Base-by-base conservation (phyloP, 2,329 filamentous ascomycete species). In the Xylaria sp. region DNA sequence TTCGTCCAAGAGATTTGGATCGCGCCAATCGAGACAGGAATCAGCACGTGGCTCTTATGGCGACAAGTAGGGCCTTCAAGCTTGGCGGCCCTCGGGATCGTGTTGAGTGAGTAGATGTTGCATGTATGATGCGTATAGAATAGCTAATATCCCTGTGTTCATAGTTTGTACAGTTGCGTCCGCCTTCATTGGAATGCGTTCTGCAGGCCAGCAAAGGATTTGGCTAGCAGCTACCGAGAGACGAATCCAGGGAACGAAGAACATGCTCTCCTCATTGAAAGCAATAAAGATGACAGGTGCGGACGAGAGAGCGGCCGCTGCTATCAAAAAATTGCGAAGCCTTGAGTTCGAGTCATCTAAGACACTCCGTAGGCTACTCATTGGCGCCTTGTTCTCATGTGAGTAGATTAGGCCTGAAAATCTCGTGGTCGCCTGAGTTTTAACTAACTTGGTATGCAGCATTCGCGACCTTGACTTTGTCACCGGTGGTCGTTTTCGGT, bases 211-310 rank as follows among this genome's bases (percentile, higher is more conserved):
- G 58, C 69, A 72, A 41, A 59, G 69, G 15, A n/a, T 60, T 20
- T 72, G 69, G 69, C 48, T 68, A 10, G 65, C 66, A 25, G 69
- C 70, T 12, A 71, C 60, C 8, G 69, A 72, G 23, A 66, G 30
- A 41, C 55, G 67, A 53, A 62, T 71, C 9, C 63, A 62, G 41
- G 53, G 60, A 20, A 72, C 70, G 39, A 72, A 71, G 55, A 53
- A 71, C 59, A 70, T 71, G 65, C 69, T 72, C n/a, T 67, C 67
- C 13, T 71, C 63, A n/a, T 25, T 72, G 13, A 72, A 72, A 57
- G 69, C 66, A 12, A 66, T 72, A 28, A 72, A 72, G 50, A 72
- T 71, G 69, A 68, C 63, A 20, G 69, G 64, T 13, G 60, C 63
- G 0, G 63, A 65, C 18, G 3, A 10, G 25, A 56, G 57, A 56